These are phyloP conservation scores for Cinnamomum chago DNA, from an alignment of 164 flowering plant species.

Conservation along the genomic window DNA sequence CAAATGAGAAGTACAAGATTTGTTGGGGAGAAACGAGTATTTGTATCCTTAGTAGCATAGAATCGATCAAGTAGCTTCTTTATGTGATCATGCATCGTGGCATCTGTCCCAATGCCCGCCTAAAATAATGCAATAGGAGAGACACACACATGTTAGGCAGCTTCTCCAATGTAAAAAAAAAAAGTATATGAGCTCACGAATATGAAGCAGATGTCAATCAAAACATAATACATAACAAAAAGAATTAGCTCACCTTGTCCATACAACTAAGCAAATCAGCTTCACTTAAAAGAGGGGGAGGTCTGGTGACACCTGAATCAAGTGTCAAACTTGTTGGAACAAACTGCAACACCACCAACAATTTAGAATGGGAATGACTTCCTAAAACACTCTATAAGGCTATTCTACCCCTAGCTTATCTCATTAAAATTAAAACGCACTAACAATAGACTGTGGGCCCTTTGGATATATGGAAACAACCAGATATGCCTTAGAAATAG, in stretches of 20 bases:
- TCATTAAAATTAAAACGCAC: too few relatives aligned
- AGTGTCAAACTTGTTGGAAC: constrained; percentile 75
- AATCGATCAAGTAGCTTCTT: constrained; percentile 93
- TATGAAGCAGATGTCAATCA: background rate
- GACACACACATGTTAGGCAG: background rate
- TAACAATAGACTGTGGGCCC: too few relatives aligned
- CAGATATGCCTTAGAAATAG: too few relatives aligned
- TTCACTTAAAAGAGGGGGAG: constrained; percentile 95
- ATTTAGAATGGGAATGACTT: background rate
- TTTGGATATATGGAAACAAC: too few relatives aligned
- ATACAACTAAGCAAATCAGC: constrained; percentile 88
- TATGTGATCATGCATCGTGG: constrained; percentile 99
- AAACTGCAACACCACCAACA: constrained; percentile 53
- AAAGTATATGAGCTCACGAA: background rate
- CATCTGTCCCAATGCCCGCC: constrained; percentile 99
- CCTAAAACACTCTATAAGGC: background rate
- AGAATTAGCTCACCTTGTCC: constrained; percentile 68
- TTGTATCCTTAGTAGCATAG: constrained; percentile 87
- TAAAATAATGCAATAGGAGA: constrained; percentile 21
- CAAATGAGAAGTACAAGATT: constrained; percentile 45
- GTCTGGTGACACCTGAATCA: constrained; percentile 91
- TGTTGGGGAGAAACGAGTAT: constrained; percentile 87
- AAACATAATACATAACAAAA: background rate
- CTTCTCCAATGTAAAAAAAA: background rate
- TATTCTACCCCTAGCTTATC: too few relatives aligned